A percentile compares a stretch with the other conserved stretches of the same genome.
These are phyloP conservation scores for Diaporthe amygdali DNA, from an alignment of 2,329 filamentous ascomycete genomes.

Conservation along the genomic window DNA sequence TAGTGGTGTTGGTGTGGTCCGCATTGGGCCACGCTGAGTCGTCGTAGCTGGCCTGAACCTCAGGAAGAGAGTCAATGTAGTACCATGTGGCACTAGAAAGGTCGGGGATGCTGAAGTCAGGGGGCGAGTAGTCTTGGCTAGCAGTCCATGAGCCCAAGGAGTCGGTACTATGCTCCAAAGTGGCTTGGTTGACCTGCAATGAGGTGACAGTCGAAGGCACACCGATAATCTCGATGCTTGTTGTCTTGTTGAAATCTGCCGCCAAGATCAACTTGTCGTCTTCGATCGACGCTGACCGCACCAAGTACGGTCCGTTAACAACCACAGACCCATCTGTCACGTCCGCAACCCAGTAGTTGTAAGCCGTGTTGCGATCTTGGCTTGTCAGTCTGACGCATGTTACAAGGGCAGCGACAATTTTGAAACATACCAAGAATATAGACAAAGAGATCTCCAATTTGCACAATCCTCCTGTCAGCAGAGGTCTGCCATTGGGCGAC, in stretches of 20 bases:
- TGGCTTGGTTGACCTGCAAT: constrained; percentile 47
- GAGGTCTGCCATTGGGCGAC: constrained; percentile 40
- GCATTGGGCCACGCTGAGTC: constrained; percentile 72
- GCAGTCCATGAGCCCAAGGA: constrained; percentile 54
- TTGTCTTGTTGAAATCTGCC: constrained; percentile 76
- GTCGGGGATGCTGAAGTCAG: constrained; percentile 59
- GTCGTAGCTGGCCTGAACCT: constrained; percentile 67
- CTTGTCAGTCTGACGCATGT: background rate
- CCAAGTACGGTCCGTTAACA: constrained; percentile 67
- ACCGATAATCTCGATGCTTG: constrained; percentile 71
- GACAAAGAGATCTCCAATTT: constrained; percentile 46
- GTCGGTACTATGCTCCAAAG: constrained; percentile 47
- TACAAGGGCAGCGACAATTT: background rate
- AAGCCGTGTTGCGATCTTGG: constrained; percentile 59
- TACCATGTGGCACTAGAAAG: constrained; percentile 69
- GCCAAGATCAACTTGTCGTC: constrained; percentile 64
- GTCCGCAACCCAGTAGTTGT: constrained; percentile 72
- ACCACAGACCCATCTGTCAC: constrained; percentile 47
- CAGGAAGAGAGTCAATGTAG: constrained; percentile 73
- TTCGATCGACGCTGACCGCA: constrained; percentile 63
- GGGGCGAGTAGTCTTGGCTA: constrained; percentile 49
- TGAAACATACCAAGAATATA: constrained; percentile 48
- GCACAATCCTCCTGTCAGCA: constrained; percentile 35
- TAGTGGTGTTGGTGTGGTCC: constrained; percentile 56
- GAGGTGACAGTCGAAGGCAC: constrained; percentile 54